Base-by-base conservation (phyloP, 306 rosid genomes). In the Trifolium subterraneum region DNA sequence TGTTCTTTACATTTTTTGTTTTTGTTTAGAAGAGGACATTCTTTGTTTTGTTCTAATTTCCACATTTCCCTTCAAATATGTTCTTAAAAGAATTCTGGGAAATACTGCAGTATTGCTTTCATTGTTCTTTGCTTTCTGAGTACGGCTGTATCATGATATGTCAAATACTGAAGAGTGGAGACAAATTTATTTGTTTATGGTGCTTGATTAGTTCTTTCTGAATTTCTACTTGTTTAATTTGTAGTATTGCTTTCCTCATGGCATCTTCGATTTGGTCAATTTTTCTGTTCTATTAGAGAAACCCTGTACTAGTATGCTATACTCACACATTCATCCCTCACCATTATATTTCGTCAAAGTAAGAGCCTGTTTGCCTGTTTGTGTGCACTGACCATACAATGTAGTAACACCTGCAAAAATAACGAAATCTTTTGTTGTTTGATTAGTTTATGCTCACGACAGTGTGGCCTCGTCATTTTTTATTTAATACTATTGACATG, bases 201-300 rank as follows among this genome's bases (percentile, higher is more conserved):
- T 72, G 10, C 15, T 56, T 67, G 63, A 33, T 51, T 42, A 14
- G 39, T 50, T 67, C 50, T 48, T 31, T 73, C 42, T 16, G 27
- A 36, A 35, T 36, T 10, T 35, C 48, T 36, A 14, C 15, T n/a
- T 19, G 23, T 50, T 60, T 72, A 22, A 42, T 66, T 77, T 76
- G 20, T 39, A 50, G n/a, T 27, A 31, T n/a, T n/a, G 41, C 70
- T 56, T 58, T 73, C 64, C 33, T 41, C 60, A 3, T 29, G 56
- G 23, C 47, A 72, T 82, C 42, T 38, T 55, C 27, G 61, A 51
- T 72, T 47, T 64, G 1, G 18, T 50, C 62, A 52, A 23, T n/a
- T 64, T 52, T 54, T 61, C 56, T 45, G 31, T 6, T 52, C 20
- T 39, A 29, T 54, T 80, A 48, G 25, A 25, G 29, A 41, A 36